These are phyloP conservation scores for Hylodesmum podocarpum DNA, from an alignment of 306 rosid species.

Conservation along the genomic window DNA sequence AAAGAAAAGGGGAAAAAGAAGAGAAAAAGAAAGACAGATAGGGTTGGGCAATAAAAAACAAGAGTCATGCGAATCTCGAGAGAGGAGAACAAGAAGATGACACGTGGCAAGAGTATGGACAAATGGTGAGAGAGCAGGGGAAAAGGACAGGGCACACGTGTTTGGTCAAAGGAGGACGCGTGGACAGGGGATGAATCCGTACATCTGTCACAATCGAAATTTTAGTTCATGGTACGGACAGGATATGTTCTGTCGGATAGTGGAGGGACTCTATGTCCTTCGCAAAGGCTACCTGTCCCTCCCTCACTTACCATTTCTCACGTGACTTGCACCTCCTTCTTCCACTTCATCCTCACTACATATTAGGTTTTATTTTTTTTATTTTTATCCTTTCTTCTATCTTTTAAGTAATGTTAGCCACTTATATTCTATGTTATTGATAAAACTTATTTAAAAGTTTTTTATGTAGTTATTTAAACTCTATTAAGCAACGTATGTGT, in stretches of 20 bases:
- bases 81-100: not conserved
- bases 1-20: not conserved
- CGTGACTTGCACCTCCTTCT: not conserved
- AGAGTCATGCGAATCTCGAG: conserved; percentile 44
- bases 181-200: conserved; percentile 33
- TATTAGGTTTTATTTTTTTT: too few species aligned
- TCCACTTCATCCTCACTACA: not conserved
- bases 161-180: conserved; percentile 44
- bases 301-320: not conserved
- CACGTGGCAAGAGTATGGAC: conserved; percentile 9
- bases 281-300: conserved; percentile 27
- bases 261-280: not conserved
- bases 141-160: conserved; percentile 46
- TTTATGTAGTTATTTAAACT: too few species aligned
- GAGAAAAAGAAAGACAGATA: not conserved
- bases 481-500: too few species aligned
- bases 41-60: not conserved
- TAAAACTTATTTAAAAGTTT: too few species aligned
- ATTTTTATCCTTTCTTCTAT: too few species aligned
- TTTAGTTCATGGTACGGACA: conserved; percentile 25
- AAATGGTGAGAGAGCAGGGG: not conserved
- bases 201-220: conserved; percentile 9
- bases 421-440: too few species aligned
- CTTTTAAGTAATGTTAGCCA: too few species aligned
- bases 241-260: conserved; percentile 16